Evolutionary conservation across 208 protist genomes (phyloP), one percentile per base, ranked within the genome.

Genomic region (Trypanosoma cruzi): DNA sequence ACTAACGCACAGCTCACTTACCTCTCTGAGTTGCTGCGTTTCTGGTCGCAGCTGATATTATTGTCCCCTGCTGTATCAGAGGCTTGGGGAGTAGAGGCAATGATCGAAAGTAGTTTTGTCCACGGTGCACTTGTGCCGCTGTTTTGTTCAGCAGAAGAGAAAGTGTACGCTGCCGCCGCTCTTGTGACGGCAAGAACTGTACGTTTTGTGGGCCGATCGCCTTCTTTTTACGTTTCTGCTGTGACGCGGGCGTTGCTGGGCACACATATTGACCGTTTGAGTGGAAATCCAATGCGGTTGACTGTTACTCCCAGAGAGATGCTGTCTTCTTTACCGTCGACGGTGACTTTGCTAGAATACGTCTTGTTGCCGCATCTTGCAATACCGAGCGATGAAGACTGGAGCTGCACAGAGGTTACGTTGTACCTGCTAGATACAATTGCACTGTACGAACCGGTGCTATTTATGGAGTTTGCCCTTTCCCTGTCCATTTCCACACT

Each of bases 1-100:
- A 76, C 79, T 71, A 44, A 37, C 24, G 69, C 77, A 64, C 84
- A 92, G 73, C 42, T 87, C 67, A 73, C 68, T 7, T 92, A 82
- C 58, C 72, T 94, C 11, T 71, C 70, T 46, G 84, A 92, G 42
- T 64, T 87, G 42, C 42, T 90, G 61, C 82, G 75, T 24, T 94
- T 85, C 64, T 90, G 81, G 82, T 73, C 78, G 26, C 71, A 77
- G 29, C 49, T 94, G n/a, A 29, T 64, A 18, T 61, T 82, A 11
- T 73, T 74, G 48, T 66, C 80, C 6, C 86, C 86, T 28, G 58
- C 64, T 18, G 80, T 92, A 37, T 79, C 82, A 0, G 72, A 67
- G 4, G 62, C 63, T 16, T 72, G 83, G 78, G 68, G 46, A 29
- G 36, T 91, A 36, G 37, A 49, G n/a, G 28, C 77, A 18, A 56